Evolutionary conservation across 2,329 filamentous ascomycete species (phyloP).

Genomic region (Arthrobotrys pseudoclavata): DNA sequence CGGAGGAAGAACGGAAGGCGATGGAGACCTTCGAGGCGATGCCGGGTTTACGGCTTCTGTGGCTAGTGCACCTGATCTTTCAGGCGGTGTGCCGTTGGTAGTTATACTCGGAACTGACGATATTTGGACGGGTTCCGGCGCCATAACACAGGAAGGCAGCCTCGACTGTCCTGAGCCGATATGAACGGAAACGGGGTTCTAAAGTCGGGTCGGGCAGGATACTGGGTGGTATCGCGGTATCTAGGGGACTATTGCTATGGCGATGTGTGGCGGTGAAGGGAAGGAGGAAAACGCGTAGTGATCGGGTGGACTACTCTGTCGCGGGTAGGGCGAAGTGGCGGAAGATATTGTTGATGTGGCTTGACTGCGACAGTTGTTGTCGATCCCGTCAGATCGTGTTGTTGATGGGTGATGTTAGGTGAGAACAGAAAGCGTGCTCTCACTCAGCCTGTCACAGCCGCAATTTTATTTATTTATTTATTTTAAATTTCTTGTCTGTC

Average conservation of each 20-base stretch:
- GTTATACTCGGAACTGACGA: slow-evolving; percentile 59
- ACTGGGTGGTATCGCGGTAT: not conserved
- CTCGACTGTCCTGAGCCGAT: slow-evolving; percentile 18
- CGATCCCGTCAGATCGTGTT: slow-evolving; percentile 47
- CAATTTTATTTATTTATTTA: slow-evolving; percentile 6
- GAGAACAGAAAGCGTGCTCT: not conserved
- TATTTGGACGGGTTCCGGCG: slow-evolving; percentile 58
- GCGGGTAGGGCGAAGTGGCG: slow-evolving; percentile 19
- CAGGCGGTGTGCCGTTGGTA: slow-evolving; percentile 59
- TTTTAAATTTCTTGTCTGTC: not conserved
- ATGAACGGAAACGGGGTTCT: not conserved
- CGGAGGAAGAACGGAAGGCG: slow-evolving; percentile 52
- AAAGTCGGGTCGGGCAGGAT: not conserved
- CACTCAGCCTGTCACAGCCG: slow-evolving; percentile 40
- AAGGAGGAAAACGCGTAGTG: slow-evolving; percentile 9
- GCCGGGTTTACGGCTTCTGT: slow-evolving; percentile 52
- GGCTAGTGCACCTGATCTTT: slow-evolving; percentile 57
- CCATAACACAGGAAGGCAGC: slow-evolving; percentile 45
- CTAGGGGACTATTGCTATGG: not conserved
- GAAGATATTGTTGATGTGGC: slow-evolving; percentile 33
- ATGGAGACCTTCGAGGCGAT: slow-evolving; percentile 55
- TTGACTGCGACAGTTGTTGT: slow-evolving; percentile 41
- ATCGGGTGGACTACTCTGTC: slow-evolving; percentile 7
- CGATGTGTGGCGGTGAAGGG: slow-evolving; percentile 26
- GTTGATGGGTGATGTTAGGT: slow-evolving; percentile 11